Percentiles rank a stretch among this genome's conserved stretches.
Evolutionary conservation across 2,329 filamentous ascomycete species (phyloP).

Genomic region (Alternaria tenuissima): DNA sequence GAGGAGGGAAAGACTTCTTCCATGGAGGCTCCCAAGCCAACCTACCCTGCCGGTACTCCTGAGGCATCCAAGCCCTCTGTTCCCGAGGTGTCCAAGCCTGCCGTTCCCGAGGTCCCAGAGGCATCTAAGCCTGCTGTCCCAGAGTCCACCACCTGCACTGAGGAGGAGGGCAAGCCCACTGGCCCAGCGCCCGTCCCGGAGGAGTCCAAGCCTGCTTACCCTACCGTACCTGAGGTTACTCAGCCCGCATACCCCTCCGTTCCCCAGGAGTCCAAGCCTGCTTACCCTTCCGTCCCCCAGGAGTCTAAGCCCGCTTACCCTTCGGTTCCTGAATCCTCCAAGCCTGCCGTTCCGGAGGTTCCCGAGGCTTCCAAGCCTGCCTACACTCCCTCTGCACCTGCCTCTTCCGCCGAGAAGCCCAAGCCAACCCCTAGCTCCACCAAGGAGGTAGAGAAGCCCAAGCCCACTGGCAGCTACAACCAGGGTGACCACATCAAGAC

Average conservation of each 20-base stretch:
- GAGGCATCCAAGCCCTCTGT: constrained; percentile 7
- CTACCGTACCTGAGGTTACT: not conserved
- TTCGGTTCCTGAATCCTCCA: not conserved
- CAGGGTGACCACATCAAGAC: constrained; percentile 43
- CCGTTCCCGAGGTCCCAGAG: constrained; percentile 13
- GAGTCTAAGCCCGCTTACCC: constrained; percentile 10
- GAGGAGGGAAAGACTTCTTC: constrained; percentile 55
- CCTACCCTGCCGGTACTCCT: constrained; percentile 5
- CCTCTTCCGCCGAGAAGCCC: constrained; percentile 13
- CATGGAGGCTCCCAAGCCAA: constrained; percentile 5
- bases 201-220: constrained; percentile 5
- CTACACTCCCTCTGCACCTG: not conserved
- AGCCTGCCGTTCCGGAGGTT: constrained; percentile 2
- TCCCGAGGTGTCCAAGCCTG: constrained; percentile 21
- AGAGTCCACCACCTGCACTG: constrained; percentile 9
- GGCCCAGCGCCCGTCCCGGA: not conserved
- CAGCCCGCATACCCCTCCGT: not conserved
- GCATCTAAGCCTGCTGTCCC: not conserved
- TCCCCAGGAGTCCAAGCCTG: constrained; percentile 13
- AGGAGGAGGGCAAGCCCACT: constrained; percentile 13
- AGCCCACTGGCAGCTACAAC: constrained; percentile 39
- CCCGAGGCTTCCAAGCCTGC: not conserved
- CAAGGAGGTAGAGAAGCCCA: constrained; percentile 36
- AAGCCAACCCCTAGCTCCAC: constrained; percentile 33
- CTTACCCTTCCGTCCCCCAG: not conserved